phyloP scores from a whole-genome alignment of 179 eudicot genomes.

The Beta corolliflora region DNA sequence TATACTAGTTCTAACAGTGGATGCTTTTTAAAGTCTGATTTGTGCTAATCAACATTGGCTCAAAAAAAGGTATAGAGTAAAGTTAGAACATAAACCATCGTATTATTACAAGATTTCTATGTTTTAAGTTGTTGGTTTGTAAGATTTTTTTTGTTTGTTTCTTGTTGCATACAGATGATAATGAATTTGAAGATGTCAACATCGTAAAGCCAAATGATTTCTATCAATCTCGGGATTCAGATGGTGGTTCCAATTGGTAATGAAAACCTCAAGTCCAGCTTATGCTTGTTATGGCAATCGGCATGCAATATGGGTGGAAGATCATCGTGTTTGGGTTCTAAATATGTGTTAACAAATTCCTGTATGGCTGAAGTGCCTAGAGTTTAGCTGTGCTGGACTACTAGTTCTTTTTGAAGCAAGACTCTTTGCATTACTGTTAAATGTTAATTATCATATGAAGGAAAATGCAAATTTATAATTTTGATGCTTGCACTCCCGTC shows the following conservation, averaged over 20 bases:
- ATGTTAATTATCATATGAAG: background rate
- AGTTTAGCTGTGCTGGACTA: background rate
- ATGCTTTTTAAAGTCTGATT: background rate
- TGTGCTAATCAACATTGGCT: background rate
- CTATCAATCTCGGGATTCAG: constrained; percentile 67
- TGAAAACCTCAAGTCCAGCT: background rate
- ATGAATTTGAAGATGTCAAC: constrained; percentile 86
- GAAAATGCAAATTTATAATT: background rate
- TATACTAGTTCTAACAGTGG: background rate
- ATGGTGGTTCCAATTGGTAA: constrained; percentile 46
- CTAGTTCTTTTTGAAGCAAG: background rate
- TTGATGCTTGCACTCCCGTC: background rate
- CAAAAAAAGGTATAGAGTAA: background rate
- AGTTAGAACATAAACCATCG: background rate
- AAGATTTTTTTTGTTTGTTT: background rate
- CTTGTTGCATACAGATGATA: constrained; percentile 59
- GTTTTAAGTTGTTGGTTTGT: too few relatives aligned
- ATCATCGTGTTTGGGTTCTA: background rate
- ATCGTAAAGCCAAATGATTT: constrained; percentile 70
- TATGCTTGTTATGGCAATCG: background rate
- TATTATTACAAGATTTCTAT: background rate
- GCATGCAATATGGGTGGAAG: background rate
- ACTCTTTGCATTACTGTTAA: background rate
- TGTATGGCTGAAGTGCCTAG: constrained; percentile 3
- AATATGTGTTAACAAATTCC: background rate